Conservation (phyloP, 768 basidiomycete species). For the Panaeolus cyanescens region DNA sequence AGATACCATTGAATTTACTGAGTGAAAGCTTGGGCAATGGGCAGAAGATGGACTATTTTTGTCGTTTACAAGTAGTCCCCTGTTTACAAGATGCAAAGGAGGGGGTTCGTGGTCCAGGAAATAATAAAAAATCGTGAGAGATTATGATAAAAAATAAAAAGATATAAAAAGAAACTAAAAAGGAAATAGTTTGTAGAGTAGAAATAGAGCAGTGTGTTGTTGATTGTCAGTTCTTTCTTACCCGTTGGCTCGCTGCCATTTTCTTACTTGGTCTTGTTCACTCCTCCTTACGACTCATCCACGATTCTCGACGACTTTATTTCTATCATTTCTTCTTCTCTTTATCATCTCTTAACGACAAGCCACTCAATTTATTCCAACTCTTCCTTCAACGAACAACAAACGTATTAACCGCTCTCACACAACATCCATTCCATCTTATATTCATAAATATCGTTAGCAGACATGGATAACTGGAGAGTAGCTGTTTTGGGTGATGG, state of each 20-base stretch:
- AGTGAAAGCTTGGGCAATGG: neutral
- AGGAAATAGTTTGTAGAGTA: constrained; percentile 20
- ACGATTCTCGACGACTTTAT: constrained; percentile 70
- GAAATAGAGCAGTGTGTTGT: constrained; percentile 37
- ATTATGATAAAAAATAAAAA: constrained; percentile 2
- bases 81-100: neutral
- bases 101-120: constrained; percentile 8
- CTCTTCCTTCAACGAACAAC: constrained; percentile 12
- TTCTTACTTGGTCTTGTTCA: constrained; percentile 27
- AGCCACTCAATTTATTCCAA: constrained; percentile 27
- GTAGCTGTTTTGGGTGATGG: constrained; percentile 96
- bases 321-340: constrained; percentile 43
- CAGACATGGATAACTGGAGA: constrained; percentile 90
- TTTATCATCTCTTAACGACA: constrained; percentile 12
- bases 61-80: neutral
- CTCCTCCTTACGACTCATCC: constrained; percentile 61
- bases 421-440: neutral
- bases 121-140: constrained; percentile 12
- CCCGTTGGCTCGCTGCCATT: constrained; percentile 34
- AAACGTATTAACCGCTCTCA: constrained; percentile 5
- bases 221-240: constrained; percentile 25
- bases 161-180: constrained; percentile 9
- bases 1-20: too few species aligned
- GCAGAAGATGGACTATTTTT: neutral
- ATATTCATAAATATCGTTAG: constrained; percentile 12